Evolutionary conservation across 1,284 basidiomycete genomes (phyloP), one percentile per base, ranked within the genome.

Genomic region (Cutaneotrichosporon cutaneum): DNA sequence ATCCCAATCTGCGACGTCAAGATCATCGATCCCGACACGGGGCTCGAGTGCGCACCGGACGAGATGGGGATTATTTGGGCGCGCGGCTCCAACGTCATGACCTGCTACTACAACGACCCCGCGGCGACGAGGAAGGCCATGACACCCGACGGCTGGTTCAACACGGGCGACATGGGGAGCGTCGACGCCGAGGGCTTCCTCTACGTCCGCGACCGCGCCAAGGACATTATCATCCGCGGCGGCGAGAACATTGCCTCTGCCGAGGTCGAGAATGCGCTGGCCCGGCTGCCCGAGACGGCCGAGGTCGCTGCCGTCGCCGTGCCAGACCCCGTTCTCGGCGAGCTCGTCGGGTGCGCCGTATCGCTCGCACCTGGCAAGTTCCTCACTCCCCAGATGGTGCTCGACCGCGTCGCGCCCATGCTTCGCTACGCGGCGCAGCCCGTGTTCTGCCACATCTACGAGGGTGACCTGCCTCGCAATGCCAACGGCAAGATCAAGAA

Each of bases 191-290:
- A 75, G 2, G 75, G 73, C 5, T 70, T 72, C 55, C 52, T 78
- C 35, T 75, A 70, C 57, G 45, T 65, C 21, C 58, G 60, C 24
- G 64, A 65, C 53, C 50, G 64, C 7, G 63, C 63, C 44, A 65
- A 65, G 64, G 64, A 65, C 58, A 71, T 78, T 54, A 78, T 78
- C 54, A 76, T 78, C 30, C 74, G 76, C 3, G 76, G 76, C 22
- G 76, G 76, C 1, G 76, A 78, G 63, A 78, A 78, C 58, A 76
- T 78, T 62, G 65, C 74, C 1, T 75, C 73, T 2, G 63, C 70
- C 1, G 74, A 76, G 45, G 70, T 78, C 21, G 76, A 78, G 63
- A 76, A 78, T 57, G 76, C 71, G 24, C 51, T 78, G 13, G 72
- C 69, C 33, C 65, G 70, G 22, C 68, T 73, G 50, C 56, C 64